Base-by-base conservation (phyloP, 495 filamentous ascomycete species). In the Evansstolkia leycettana region DNA sequence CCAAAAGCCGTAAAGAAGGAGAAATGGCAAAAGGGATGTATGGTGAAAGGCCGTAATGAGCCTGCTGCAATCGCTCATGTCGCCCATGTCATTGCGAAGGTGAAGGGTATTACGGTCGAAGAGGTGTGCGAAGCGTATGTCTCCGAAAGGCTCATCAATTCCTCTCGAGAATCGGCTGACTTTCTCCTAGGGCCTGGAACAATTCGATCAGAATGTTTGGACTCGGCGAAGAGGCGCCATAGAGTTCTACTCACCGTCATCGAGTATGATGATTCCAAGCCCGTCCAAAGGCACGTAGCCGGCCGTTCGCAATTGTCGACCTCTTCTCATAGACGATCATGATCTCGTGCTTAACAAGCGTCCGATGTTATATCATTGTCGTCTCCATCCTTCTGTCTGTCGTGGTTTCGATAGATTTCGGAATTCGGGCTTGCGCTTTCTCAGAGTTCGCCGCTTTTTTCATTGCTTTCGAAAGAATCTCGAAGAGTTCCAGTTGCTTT, bases 31-130 rank as follows among this genome's bases (percentile, higher is more conserved):
- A 73, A 83, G 50, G 87, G 84, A 0, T 55, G 57, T 3, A 82
- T 93, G 76, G 72, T 95, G 13, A 95, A 94, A 59, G 84, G 89
- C 1, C 70, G 90, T 14, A 98, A 95, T 54, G 90, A 98, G 58
- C 82, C 86, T 16, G 81, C 76, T 47, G 75, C 75, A 28, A 94
- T 95, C 39, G 67, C 75, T 34, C 76, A 76, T 26, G 84, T 98
- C n/a, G 90, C 83, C 9, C 73, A 77, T 51, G 83, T 84, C 34
- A 76, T 98, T 41, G 89, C 90, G 12, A 72, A 60, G 17, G 75
- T 94, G 25, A 94, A 94, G 57, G 87, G 76, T 0, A 60, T 94
- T 6, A 49, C 65, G 1, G 67, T 87, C 5, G 76, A 87, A 49
- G 84, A 88, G 51, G 78, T 95, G 24, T 82, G 76, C 46, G 85